Evolutionary conservation across 768 basidiomycete genomes (phyloP).

Genomic region (Kwoniella sp.): DNA sequence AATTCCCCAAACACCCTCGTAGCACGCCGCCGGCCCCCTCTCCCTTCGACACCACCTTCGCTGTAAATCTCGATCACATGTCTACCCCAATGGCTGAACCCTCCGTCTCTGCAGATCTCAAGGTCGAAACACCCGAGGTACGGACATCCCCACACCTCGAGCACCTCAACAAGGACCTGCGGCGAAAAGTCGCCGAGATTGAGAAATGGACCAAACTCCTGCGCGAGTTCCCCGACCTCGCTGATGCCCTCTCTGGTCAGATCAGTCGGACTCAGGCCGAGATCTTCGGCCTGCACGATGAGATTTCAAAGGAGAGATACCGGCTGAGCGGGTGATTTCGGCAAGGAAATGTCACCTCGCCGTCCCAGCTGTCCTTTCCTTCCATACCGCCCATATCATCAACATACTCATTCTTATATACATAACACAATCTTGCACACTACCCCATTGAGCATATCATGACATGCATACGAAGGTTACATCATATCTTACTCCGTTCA

Average conservation of each 20-base stretch:
- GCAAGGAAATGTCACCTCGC: no score
- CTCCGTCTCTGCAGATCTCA: background rate
- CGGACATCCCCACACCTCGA: background rate
- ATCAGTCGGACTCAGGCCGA: slow-evolving; percentile 8
- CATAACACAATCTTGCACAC: background rate
- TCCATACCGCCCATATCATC: no score
- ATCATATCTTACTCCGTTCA: background rate
- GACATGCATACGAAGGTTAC: background rate
- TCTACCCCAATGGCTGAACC: background rate
- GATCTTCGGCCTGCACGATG: slow-evolving; percentile 15
- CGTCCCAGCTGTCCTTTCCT: no score
- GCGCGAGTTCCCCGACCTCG: slow-evolving; percentile 4
- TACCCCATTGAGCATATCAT: background rate
- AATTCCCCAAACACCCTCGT: background rate
- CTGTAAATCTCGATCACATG: background rate
- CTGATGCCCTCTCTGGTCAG: slow-evolving; percentile 2
- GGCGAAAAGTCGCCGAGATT: slow-evolving; percentile 12
- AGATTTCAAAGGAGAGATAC: slow-evolving; percentile 5
- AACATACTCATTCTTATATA: background rate
- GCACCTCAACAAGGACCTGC: background rate
- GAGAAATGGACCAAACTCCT: slow-evolving; percentile 1
- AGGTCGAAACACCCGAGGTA: background rate
- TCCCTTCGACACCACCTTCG: background rate
- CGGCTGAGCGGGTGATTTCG: background rate
- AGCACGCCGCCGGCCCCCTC: no score